phyloP scores from a whole-genome alignment of 257 asterid genomes.

The Nicotiana noctiflora region DNA sequence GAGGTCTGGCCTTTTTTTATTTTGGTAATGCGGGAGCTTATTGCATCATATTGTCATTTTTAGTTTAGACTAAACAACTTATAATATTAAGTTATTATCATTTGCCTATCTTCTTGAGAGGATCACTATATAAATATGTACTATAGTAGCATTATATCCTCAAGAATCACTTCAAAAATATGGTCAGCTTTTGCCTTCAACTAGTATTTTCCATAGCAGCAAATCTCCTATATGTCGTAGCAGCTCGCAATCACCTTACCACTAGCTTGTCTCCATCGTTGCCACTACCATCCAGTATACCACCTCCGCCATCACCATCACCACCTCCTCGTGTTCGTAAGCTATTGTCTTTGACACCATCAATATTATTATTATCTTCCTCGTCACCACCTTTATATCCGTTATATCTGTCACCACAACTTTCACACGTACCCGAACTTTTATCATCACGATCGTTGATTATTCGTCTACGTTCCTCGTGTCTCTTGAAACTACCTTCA shows the following conservation, averaged over 20 bases:
- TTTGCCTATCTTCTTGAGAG: background rate
- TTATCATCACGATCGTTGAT: background rate
- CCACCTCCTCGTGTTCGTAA: background rate
- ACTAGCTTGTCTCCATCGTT: background rate
- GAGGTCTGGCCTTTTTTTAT: too few species aligned
- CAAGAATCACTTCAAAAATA: background rate
- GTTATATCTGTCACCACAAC: background rate
- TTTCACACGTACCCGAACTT: background rate
- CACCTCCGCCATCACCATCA: background rate
- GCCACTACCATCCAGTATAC: background rate
- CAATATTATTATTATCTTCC: background rate
- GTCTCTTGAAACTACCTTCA: background rate
- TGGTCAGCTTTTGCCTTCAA: background rate
- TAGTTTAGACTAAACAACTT: too few species aligned
- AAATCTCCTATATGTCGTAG: background rate
- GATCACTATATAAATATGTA: background rate
- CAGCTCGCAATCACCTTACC: background rate
- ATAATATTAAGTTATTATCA: too few species aligned
- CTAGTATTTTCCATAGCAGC: background rate
- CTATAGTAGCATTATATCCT: background rate
- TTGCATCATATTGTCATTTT: too few species aligned
- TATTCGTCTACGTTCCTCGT: background rate
- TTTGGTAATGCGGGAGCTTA: too few species aligned
- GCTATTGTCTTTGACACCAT: background rate
- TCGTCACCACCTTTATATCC: background rate